Conservation (phyloP, 345 rosid species). For the Raphanus sativus region DNA sequence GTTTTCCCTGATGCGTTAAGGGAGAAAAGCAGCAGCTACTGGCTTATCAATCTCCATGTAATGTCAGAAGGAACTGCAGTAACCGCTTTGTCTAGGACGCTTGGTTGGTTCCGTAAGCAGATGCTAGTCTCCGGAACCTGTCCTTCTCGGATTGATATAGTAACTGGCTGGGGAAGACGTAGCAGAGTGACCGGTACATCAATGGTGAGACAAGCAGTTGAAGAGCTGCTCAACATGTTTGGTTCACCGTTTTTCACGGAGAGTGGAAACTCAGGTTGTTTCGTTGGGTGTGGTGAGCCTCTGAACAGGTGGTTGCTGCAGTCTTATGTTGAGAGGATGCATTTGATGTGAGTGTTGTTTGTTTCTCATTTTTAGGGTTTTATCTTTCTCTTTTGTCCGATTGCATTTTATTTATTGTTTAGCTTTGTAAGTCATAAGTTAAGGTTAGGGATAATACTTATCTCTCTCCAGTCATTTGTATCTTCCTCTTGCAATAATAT, state of each 20-base stretch:
- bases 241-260: constrained; percentile 77
- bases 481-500: constrained; percentile 12
- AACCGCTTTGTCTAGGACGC: constrained; percentile 78
- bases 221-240: constrained; percentile 70
- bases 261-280: constrained; percentile 89
- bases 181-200: constrained; percentile 91
- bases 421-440: constrained; percentile 21
- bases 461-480: constrained; percentile 8
- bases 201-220: constrained; percentile 74
- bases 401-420: neutral
- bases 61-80: constrained; percentile 97
- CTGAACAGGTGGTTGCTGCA: constrained; percentile 73
- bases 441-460: constrained; percentile 1
- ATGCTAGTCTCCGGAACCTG: constrained; percentile 64
- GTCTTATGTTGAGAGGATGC: constrained; percentile 89
- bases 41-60: constrained; percentile 94
- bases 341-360: constrained; percentile 54
- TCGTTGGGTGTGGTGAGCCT: constrained; percentile 85
- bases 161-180: constrained; percentile 94
- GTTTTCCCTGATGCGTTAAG: constrained; percentile 80
- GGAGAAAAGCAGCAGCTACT: constrained; percentile 75
- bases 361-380: constrained; percentile 13
- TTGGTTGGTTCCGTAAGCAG: constrained; percentile 82
- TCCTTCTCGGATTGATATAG: constrained; percentile 81
- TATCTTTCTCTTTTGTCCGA: neutral